These are phyloP conservation scores for Apophysomyces trapeziformis DNA, from an alignment of 371 early-diverging fungal species.

Conservation along the genomic window DNA sequence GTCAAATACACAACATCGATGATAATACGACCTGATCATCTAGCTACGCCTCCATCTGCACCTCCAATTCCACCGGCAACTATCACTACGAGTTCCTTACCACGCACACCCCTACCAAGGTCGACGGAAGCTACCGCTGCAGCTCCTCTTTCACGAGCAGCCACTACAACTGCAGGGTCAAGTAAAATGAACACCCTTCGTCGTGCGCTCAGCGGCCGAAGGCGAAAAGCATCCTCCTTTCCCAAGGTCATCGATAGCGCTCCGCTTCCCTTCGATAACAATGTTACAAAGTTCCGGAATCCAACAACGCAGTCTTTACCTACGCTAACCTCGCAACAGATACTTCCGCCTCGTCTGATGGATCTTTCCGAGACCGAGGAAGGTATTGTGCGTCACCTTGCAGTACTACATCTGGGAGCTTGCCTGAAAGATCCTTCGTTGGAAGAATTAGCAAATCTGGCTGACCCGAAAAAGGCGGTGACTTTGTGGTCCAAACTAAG, in stretches of 20 bases:
- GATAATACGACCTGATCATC: background rate
- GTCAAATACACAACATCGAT: constrained; percentile 14
- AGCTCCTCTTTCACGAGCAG: background rate
- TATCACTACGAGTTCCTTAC: background rate
- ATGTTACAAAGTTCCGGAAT: background rate
- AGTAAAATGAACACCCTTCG: constrained; percentile 8
- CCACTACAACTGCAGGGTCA: background rate
- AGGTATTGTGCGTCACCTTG: constrained; percentile 77
- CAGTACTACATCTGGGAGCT: constrained; percentile 67
- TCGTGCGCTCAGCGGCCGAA: constrained; percentile 15
- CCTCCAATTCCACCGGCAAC: background rate
- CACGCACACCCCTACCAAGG: constrained; percentile 4
- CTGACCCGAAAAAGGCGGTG: constrained; percentile 58
- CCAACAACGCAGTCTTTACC: background rate
- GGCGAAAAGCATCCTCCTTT: background rate
- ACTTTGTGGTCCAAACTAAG: constrained; percentile 66
- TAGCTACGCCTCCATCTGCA: background rate
- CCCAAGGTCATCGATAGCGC: background rate
- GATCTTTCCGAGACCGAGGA: constrained; percentile 52
- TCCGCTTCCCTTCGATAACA: constrained; percentile 2
- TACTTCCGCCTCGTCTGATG: background rate
- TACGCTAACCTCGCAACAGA: background rate
- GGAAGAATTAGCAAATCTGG: constrained; percentile 63
- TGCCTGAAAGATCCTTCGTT: constrained; percentile 60
- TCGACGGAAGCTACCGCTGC: background rate